Conservation (phyloP, 352 stramenopile species). For the Peronosclerospora sorghi region DNA sequence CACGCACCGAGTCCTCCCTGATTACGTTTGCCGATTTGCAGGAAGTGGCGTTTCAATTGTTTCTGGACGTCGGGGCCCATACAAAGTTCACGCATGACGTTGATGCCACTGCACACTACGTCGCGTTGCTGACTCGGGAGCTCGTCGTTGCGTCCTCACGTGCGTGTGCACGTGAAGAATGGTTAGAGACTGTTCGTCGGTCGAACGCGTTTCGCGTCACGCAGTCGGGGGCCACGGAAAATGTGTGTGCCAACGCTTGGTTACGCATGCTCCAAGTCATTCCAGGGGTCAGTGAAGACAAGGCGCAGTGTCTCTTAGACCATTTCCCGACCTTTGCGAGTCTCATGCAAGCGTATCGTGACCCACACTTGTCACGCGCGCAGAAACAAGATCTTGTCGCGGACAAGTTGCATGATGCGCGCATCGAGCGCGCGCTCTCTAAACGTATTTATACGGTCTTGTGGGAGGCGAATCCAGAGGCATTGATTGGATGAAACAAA, state of each 20-base stretch:
- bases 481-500: too few species aligned
- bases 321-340: slow-evolving; percentile 50
- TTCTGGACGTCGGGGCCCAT: slow-evolving; percentile 44
- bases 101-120: slow-evolving; percentile 38
- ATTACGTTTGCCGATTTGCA: slow-evolving; percentile 50
- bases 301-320: slow-evolving; percentile 49
- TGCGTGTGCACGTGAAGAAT: slow-evolving; percentile 35
- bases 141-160: slow-evolving; percentile 30
- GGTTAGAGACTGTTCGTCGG: slow-evolving; percentile 42
- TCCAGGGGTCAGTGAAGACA: slow-evolving; percentile 60
- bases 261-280: slow-evolving; percentile 74
- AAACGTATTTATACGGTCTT: slow-evolving; percentile 49
- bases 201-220: slow-evolving; percentile 54
- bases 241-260: slow-evolving; percentile 46
- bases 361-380: slow-evolving; percentile 17
- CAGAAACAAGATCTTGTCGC: slow-evolving; percentile 49
- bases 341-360: slow-evolving; percentile 35
- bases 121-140: slow-evolving; percentile 47
- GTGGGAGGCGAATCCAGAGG: slow-evolving; percentile 23
- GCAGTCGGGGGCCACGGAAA: slow-evolving; percentile 26
- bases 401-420: slow-evolving; percentile 33
- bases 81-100: slow-evolving; percentile 57
- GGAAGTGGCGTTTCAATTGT: slow-evolving; percentile 52
- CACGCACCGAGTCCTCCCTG: neutral
- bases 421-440: slow-evolving; percentile 37